Evolutionary conservation across 1,284 basidiomycete species (phyloP), one percentile per base, ranked within the genome.

Genomic region (Boletus smithii): DNA sequence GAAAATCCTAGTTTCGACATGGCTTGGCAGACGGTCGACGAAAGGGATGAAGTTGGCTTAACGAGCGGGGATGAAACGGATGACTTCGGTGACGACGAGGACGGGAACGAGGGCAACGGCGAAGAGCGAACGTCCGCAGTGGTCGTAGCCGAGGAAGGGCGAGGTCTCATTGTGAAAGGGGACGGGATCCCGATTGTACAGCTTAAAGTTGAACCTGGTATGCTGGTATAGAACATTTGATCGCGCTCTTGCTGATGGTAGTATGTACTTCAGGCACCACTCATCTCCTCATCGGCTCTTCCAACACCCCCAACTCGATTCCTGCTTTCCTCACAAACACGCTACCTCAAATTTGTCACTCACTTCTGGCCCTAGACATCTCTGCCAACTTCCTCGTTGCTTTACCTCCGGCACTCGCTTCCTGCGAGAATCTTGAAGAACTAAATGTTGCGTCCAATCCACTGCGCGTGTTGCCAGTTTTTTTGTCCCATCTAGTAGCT

Each of bases 361-460:
- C 88, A 20, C 79, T 97, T 32, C 81, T 95, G 51, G 91, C 90
- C 8, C 79, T 97, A 35, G 94, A 97, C 67, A 86, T 97, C 37
- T 93, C 91, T 22, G 79, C 83, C 56, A 95, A 95, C 67, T 85
- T 87, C 54, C 77, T 99, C 31, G 77, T 80, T 30, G 82, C 84
- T 22, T 72, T 99, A 35, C 94, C 95, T 3, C 82, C 84, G 5
- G 77, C 83, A 13, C 79, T 99, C 35, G 78, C 82, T 18, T 71
- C 80, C 18, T 97, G 95, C 67, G 72, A 76, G 48, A 77, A 74
- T 55, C 81, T 99, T 32, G 94, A 98, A 65, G 97, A 99, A 70
- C 78, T 99, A 45, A 97, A 98, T 65, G 77, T 99, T 44, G 91
- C 91, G 11, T 85, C 82, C 46, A 99, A 99, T 66, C 88, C 89